Conservation (phyloP, 2,329 filamentous ascomycete genomes). For the Exserohilum turcica region DNA sequence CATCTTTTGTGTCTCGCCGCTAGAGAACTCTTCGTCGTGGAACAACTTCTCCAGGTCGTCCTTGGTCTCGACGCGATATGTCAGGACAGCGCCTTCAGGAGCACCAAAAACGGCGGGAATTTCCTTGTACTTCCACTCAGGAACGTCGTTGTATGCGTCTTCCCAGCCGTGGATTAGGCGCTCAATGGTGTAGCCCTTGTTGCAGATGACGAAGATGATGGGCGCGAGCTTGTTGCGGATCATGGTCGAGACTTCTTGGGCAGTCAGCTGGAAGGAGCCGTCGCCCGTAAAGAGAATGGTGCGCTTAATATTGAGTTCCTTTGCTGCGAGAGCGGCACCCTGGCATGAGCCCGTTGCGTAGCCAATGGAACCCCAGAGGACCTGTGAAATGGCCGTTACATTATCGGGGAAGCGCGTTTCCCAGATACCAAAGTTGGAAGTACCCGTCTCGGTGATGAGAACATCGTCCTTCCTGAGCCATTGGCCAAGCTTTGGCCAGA, state of each 20-base stretch:
- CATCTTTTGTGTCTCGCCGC: conserved; percentile 49
- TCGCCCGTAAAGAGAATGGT: conserved; percentile 90
- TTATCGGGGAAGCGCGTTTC: conserved; percentile 77
- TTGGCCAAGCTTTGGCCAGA: conserved; percentile 77
- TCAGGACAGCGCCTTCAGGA: conserved; percentile 61
- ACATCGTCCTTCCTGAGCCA: conserved; percentile 76
- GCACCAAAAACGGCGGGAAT: conserved; percentile 72
- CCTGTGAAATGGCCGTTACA: conserved; percentile 82
- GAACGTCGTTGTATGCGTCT: conserved; percentile 79
- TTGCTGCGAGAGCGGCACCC: conserved; percentile 75
- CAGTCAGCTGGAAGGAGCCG: conserved; percentile 83
- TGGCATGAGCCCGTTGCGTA: conserved; percentile 67
- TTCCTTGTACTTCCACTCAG: conserved; percentile 73
- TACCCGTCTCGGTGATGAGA: conserved; percentile 85
- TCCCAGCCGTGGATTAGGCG: conserved; percentile 85
- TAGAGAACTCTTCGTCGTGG: conserved; percentile 63
- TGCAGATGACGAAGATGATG: conserved; percentile 86
- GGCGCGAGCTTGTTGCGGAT: conserved; percentile 74
- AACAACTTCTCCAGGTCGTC: conserved; percentile 70
- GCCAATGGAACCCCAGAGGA: conserved; percentile 72
- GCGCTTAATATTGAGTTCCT: conserved; percentile 65
- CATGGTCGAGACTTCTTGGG: conserved; percentile 84
- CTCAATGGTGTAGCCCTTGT: conserved; percentile 89
- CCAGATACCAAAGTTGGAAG: conserved; percentile 86
- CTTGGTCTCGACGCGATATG: conserved; percentile 71